Evolutionary conservation across 2,329 filamentous ascomycete species (phyloP), one percentile per base, ranked within the genome.

Genomic region (Corynespora cassiicola): DNA sequence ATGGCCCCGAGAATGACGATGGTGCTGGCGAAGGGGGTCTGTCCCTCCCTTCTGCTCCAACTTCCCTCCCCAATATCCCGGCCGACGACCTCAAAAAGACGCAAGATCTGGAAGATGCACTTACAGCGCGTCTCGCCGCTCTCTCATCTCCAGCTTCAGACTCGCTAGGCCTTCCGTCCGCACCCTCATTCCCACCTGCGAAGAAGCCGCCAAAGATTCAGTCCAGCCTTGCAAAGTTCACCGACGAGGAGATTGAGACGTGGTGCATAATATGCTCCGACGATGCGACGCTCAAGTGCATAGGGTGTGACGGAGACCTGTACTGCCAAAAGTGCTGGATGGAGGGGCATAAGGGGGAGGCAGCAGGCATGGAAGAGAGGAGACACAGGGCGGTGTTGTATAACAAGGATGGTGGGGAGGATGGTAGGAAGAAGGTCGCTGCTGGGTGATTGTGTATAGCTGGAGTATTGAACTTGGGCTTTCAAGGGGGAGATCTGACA

Each of bases 221-320:
- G 29, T 59, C 64, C 6, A 72, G 56, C 31, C 31, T 68, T 10
- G 57, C 67, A n/a, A 63, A 60, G 31, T 73, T 69, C 58, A 81
- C 84, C 0, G 85, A 91, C 53, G 84, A 86, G 21, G 87, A 92
- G 54, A 77, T 85, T 45, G 82, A 85, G 26, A 81, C 78, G 1
- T 95, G 88, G 88, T 95, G 90, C 63, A 80, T 85, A 20, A 90
- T 94, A 7, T 95, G 90, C 61, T 82, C 86, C 30, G 87, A 90
- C 42, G 87, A 94, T 58, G 88, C 86, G 0, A 83, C 82, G 3
- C 70, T 94, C 18, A 77, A 77, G 40, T 95, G 90, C 61, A 61
- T 84, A 0, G 88, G 85, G 3, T 95, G 90, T 55, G 83, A 76
- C 35, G 74, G 72, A 2, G 79, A 91, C 49, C 73, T 89, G 25